phyloP scores from a whole-genome alignment of 257 asterid genomes.

The Coffea eugenioides region DNA sequence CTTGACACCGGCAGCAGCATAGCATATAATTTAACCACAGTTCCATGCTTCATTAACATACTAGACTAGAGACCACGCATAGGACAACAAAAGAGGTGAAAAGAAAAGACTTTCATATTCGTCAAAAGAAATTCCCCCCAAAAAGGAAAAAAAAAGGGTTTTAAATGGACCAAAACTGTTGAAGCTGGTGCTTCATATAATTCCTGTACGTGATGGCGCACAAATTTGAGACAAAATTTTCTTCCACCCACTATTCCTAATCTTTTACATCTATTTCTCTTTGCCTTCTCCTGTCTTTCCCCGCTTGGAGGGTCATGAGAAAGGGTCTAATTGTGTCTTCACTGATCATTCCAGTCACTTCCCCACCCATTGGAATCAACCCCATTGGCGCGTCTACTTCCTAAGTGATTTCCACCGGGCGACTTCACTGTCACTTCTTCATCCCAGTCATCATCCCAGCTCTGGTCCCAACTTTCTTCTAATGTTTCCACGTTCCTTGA shows the following conservation, averaged over 20 bases:
- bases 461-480: slow-evolving; percentile 49
- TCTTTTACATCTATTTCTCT: not conserved
- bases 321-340: not conserved
- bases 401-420: slow-evolving; percentile 10
- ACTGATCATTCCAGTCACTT: slow-evolving; percentile 20
- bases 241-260: not conserved
- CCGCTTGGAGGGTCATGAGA: not conserved
- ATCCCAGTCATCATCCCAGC: slow-evolving; percentile 73
- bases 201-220: not conserved
- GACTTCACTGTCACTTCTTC: slow-evolving; percentile 39
- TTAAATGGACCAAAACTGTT: slow-evolving; percentile 17
- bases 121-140: no score
- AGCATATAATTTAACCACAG: not conserved
- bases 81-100: not conserved
- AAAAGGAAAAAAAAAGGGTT: not conserved
- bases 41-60: not conserved
- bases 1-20: not conserved
- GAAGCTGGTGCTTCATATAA: not conserved
- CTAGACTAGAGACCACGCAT: not conserved
- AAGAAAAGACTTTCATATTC: not conserved
- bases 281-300: not conserved
- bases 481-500: slow-evolving; percentile 26
- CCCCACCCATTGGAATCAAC: slow-evolving; percentile 22
- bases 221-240: not conserved
- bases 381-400: slow-evolving; percentile 18